Evolutionary conservation across 257 asterid genomes (phyloP), one percentile per base, ranked within the genome.

Genomic region (Buddleja alternifolia): DNA sequence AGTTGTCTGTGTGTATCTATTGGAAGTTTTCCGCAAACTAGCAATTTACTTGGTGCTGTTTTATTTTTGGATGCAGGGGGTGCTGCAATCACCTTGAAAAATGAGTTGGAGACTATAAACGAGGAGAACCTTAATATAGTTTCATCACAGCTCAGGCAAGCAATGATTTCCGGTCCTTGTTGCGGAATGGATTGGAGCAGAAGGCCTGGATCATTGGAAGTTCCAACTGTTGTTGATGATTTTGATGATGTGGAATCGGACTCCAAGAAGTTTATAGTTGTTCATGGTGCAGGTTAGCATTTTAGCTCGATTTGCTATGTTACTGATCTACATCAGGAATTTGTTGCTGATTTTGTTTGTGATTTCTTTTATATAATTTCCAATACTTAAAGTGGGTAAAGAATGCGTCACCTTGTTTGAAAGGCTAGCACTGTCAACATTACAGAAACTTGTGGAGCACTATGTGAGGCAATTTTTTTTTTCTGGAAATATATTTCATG

Each of bases 181-280:
- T 63, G 69, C 29, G 90, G 92, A 53, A 87, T 93, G 99, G 99
- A 93, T 75, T 93, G 99, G 99, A 93, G 99, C 77, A 90, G 85
- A 78, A 84, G 81, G 81, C 88, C 79, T 9, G 96, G 93, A 66
- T 80, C 82, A 55, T 68, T 74, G 24, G 88, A 86, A 56, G 60
- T 70, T 25, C 88, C 84, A 8, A 45, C 60, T 23, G 67, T 72
- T 16, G 63, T 52, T 66, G 83, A 81, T 65, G 82, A 79, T 25
- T 65, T 64, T 36, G 51, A 75, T 48, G 93, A 85, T 68, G 73
- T 65, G 58, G 76, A 59, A 78, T 51, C 65, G 5, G 84, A 81
- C 45, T 71, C 86, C 56, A 81, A 83, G 71, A 82, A 75, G 68
- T 85, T 85, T 63, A 62, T 93, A 25, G 87, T 90, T 69, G 97